Evolutionary conservation across 106 monocot genomes (phyloP), one percentile per base, ranked within the genome.

Genomic region (Narthecium ossifragum): DNA sequence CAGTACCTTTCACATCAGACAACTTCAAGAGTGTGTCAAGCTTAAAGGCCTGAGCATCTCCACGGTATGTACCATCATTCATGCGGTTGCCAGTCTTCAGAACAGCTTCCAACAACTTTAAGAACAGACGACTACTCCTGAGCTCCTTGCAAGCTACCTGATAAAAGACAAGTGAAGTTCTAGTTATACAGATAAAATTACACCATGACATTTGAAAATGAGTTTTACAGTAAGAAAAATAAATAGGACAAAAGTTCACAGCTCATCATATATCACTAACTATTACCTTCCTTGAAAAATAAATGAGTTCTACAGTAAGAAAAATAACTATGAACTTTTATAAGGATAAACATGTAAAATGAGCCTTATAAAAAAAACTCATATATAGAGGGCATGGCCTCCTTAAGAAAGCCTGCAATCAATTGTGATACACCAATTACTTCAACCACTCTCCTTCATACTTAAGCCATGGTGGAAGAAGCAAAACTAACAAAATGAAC

Each of bases 1-100:
- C 85, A 13, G 73, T 53, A 29, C 76, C 76, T 34, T 74, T 85
- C n/a, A 85, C 85, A 64, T 85, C 85, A 18, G 80, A 61, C 28
- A 85, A 61, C 40, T 80, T 80, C 31, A 80, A 64, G 41, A 85
- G 79, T 1, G 84, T 79, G 64, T 79, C 79, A 5, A 85, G 73
- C 54, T 79, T 85, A 51, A 85, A 85, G 6, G 84, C 84, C 15
- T 73, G 78, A 21, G 84, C 79, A 46, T 69, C 69, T 26, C 84
- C 84, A n/a, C 84, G 84, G 39, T 24, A 72, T n/a, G 79, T 85
- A 15, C 84, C 84, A 53, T 72, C 79, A 59, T 85, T 85, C 84
- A 85, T 85, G 7, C 84, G 71, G 37, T 79, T 85, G 26, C 84
- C 84, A 27, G 72, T 75, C 59, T 85, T 85, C 28, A 85, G 72